phyloP scores from a whole-genome alignment of 306 rosid species.

The Prunus dulcis region DNA sequence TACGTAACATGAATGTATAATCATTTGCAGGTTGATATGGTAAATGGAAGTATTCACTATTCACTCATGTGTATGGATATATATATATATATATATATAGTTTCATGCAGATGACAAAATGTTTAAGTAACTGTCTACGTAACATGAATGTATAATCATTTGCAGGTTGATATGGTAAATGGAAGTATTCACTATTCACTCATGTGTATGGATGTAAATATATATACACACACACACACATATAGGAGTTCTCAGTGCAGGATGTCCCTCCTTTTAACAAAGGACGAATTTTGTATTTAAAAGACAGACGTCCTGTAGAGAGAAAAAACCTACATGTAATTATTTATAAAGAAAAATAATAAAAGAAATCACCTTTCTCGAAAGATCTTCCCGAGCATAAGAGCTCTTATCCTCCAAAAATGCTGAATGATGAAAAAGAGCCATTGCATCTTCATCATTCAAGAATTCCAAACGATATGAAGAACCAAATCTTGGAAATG shows the following conservation, averaged over 20 bases:
- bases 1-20: no score
- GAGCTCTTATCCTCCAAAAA: conserved; percentile 23
- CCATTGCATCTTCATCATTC: conserved; percentile 31
- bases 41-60: background rate
- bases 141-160: background rate
- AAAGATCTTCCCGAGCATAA: conserved; percentile 20
- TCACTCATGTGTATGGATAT: no score
- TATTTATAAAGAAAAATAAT: background rate
- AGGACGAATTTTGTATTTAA: no score
- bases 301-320: no score
- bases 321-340: no score
- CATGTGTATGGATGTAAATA: no score
- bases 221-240: no score
- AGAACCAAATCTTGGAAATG: conserved; percentile 25
- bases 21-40: background rate
- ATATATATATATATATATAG: no score
- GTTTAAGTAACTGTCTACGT: background rate
- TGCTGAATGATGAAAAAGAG: conserved; percentile 38
- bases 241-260: no score
- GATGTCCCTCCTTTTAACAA: no score
- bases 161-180: background rate
- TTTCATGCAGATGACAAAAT: conserved; percentile 21
- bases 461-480: conserved; percentile 35
- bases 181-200: background rate
- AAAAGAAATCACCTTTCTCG: conserved; percentile 39